phyloP scores from a whole-genome alignment of 2,329 filamentous ascomycete genomes.

The Calonectria naviculata region DNA sequence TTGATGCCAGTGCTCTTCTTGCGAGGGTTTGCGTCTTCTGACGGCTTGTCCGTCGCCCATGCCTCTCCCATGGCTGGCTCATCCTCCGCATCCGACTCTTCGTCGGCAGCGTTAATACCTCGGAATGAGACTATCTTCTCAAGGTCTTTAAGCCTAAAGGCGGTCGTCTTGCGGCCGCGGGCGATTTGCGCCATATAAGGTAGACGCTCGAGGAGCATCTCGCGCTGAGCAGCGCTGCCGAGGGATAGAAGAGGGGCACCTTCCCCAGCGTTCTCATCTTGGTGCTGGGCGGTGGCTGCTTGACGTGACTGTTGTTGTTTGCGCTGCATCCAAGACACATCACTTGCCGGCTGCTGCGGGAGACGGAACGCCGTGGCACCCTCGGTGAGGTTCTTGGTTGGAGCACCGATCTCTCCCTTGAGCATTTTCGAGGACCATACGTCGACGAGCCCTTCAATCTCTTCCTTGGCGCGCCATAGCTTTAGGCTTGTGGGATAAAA shows the following conservation, averaged over 20 bases:
- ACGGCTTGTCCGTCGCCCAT: conserved; percentile 72
- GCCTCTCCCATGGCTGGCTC: conserved; percentile 55
- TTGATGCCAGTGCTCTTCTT: conserved; percentile 57
- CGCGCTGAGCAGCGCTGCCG: conserved; percentile 74
- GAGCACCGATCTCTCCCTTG: conserved; percentile 59
- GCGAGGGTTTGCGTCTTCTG: conserved; percentile 62
- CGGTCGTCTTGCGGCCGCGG: conserved; percentile 51
- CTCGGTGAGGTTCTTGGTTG: conserved; percentile 53
- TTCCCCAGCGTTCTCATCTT: conserved; percentile 33
- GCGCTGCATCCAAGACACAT: conserved; percentile 49
- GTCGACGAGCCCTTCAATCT: conserved; percentile 80
- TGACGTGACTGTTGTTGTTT: conserved; percentile 43
- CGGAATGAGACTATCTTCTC: conserved; percentile 77
- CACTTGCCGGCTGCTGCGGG: conserved; percentile 45
- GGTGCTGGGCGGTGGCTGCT: conserved; percentile 21
- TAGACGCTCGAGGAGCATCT: conserved; percentile 85
- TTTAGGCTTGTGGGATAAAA: conserved; percentile 89
- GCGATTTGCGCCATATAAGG: conserved; percentile 84
- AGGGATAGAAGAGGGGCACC: conserved; percentile 63
- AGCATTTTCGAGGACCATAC: conserved; percentile 73
- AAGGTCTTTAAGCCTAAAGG: conserved; percentile 64
- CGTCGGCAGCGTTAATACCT: conserved; percentile 63
- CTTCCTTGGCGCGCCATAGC: conserved; percentile 85
- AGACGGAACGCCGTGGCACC: conserved; percentile 62
- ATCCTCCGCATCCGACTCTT: conserved; percentile 59